phyloP scores from a whole-genome alignment of 768 basidiomycete genomes.

The Leccinum imitatum region DNA sequence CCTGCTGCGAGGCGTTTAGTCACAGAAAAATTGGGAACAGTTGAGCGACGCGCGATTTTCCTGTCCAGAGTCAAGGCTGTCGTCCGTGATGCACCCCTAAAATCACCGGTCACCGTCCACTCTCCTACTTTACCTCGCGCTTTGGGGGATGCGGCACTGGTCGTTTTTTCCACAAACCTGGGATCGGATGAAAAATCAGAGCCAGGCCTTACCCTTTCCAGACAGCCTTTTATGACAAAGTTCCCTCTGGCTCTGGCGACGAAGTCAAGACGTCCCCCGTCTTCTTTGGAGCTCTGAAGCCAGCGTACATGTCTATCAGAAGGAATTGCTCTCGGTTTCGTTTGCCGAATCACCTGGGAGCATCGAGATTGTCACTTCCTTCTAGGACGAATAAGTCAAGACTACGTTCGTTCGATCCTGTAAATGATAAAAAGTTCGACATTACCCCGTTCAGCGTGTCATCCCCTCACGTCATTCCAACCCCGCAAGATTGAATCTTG shows the following conservation, averaged over 20 bases:
- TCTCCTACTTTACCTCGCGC: conserved; percentile 69
- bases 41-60: conserved; percentile 73
- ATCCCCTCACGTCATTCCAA: conserved; percentile 27
- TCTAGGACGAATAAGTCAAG: conserved; percentile 23
- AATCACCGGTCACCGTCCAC: conserved; percentile 68
- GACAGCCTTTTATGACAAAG: conserved; percentile 17
- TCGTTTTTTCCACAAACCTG: not conserved
- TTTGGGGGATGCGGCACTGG: conserved; percentile 25
- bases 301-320: conserved; percentile 18
- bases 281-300: conserved; percentile 64
- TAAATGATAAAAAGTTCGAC: conserved; percentile 9
- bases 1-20: conserved; percentile 2
- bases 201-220: conserved; percentile 44
- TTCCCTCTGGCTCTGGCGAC: conserved; percentile 3
- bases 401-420: conserved; percentile 38
- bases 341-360: conserved; percentile 36
- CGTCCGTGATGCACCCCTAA: conserved; percentile 64
- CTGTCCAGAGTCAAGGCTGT: conserved; percentile 66
- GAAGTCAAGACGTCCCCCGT: conserved; percentile 37
- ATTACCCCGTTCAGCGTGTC: conserved; percentile 21
- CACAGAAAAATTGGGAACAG: conserved; percentile 34
- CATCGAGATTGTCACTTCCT: conserved; percentile 10
- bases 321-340: conserved; percentile 24
- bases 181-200: conserved; percentile 68
- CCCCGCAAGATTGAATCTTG: conserved; percentile 46